Percentiles rank a stretch among this genome's conserved stretches.
phyloP scores from a whole-genome alignment of 768 basidiomycete species.

The Lactarius vividus region DNA sequence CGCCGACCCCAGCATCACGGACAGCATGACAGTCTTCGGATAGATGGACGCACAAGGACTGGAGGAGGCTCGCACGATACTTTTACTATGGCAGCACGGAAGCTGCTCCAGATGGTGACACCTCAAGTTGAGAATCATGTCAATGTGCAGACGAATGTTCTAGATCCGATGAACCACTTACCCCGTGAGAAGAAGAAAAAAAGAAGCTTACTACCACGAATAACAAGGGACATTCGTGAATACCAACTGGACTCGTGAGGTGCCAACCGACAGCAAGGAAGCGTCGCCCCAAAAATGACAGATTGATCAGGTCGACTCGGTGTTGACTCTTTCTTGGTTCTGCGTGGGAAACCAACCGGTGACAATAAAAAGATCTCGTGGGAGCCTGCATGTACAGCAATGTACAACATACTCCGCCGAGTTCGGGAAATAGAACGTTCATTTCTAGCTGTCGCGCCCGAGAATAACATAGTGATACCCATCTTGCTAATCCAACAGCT shows the following conservation, averaged over 20 bases:
- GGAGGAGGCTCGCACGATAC: slow-evolving; percentile 12
- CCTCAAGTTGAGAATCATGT: slow-evolving; percentile 15
- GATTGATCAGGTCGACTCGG: background rate
- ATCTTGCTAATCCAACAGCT: background rate
- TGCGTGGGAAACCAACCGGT: slow-evolving; percentile 6
- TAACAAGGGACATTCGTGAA: slow-evolving; percentile 4
- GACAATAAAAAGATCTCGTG: background rate
- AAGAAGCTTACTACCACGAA: background rate
- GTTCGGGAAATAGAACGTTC: slow-evolving; percentile 6
- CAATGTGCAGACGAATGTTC: slow-evolving; percentile 17
- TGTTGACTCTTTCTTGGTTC: background rate
- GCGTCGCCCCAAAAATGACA: background rate
- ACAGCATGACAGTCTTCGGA: slow-evolving; percentile 20
- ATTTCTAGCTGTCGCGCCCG: background rate
- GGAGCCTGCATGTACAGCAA: background rate
- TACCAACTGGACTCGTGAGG: background rate
- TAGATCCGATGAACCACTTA: slow-evolving; percentile 1
- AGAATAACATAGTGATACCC: background rate
- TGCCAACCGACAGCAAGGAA: background rate
- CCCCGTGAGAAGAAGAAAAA: slow-evolving; percentile 1
- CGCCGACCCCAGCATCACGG: slow-evolving; percentile 14
- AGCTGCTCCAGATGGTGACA: slow-evolving; percentile 14
- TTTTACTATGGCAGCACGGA: slow-evolving; percentile 15
- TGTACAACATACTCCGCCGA: background rate
- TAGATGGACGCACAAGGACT: slow-evolving; percentile 13